phyloP scores from a whole-genome alignment of 768 basidiomycete species.

The Mycena chlorophos region DNA sequence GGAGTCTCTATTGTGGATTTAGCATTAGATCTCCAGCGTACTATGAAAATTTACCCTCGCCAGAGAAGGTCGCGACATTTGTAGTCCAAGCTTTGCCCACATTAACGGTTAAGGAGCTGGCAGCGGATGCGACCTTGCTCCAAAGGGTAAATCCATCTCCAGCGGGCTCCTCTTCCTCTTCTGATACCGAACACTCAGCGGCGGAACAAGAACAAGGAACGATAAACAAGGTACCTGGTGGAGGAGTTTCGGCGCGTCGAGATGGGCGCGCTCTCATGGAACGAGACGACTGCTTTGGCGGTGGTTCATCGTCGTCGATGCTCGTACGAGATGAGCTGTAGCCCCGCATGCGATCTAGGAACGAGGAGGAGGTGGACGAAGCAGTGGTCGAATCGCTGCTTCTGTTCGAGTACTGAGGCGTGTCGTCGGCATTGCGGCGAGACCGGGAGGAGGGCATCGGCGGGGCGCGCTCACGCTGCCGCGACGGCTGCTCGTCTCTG shows the following conservation, averaged over 20 bases:
- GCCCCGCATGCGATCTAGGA: conserved; percentile 40
- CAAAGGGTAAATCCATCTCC: conserved; percentile 52
- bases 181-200: conserved; percentile 10
- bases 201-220: background rate
- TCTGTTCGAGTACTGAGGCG: conserved; percentile 17
- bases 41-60: conserved; percentile 41
- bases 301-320: conserved; percentile 39
- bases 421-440: conserved; percentile 14
- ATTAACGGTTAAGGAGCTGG: conserved; percentile 53
- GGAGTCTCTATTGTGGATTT: conserved; percentile 41
- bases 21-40: background rate
- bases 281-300: conserved; percentile 8
- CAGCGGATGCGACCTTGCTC: conserved; percentile 56
- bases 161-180: conserved; percentile 8
- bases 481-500: background rate
- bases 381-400: conserved; percentile 18
- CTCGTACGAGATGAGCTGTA: conserved; percentile 45
- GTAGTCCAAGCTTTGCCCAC: conserved; percentile 59
- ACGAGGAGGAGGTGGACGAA: conserved; percentile 28
- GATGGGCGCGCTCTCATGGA: conserved; percentile 10
- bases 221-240: conserved; percentile 10
- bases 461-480: conserved; percentile 2
- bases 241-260: conserved; percentile 11
- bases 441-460: conserved; percentile 20
- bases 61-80: conserved; percentile 40